These are phyloP conservation scores for Hypoxylon intermedium DNA, from an alignment of 495 filamentous ascomycete genomes.

Conservation along the genomic window DNA sequence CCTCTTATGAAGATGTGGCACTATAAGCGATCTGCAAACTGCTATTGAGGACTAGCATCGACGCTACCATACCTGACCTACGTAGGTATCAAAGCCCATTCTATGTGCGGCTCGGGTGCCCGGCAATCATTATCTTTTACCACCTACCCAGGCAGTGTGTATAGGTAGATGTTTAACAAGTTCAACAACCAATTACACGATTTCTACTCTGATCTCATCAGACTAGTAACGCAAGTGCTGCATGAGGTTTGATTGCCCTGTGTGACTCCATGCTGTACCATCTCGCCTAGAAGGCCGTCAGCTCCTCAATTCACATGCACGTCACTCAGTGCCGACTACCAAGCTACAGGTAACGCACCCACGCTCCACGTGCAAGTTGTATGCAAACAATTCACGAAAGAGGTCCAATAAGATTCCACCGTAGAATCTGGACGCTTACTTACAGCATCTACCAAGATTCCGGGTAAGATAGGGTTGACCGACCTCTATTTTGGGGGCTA, in stretches of 20 bases:
- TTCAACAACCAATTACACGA: no score
- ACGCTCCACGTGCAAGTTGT: not conserved
- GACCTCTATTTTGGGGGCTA: not conserved
- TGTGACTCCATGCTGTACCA: not conserved
- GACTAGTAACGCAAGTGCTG: not conserved
- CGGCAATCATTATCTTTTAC: not conserved
- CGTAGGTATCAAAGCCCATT: not conserved
- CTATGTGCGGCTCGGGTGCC: not conserved
- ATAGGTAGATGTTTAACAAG: no score
- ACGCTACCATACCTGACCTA: not conserved
- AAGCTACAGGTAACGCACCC: not conserved
- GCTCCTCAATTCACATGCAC: slow-evolving; percentile 8
- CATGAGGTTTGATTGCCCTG: not conserved
- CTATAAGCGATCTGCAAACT: not conserved
- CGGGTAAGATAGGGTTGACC: slow-evolving; percentile 1
- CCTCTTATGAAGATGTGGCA: not conserved
- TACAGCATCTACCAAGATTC: not conserved
- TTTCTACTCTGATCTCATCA: no score
- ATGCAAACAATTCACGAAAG: not conserved
- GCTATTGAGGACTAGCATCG: not conserved
- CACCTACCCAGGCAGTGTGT: no score
- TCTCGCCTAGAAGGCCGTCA: not conserved
- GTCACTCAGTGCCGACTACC: not conserved
- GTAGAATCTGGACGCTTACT: slow-evolving; percentile 4
- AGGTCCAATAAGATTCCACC: slow-evolving; percentile 1